phyloP scores from a whole-genome alignment of 1,284 basidiomycete species.

The Termitomyces sp. region DNA sequence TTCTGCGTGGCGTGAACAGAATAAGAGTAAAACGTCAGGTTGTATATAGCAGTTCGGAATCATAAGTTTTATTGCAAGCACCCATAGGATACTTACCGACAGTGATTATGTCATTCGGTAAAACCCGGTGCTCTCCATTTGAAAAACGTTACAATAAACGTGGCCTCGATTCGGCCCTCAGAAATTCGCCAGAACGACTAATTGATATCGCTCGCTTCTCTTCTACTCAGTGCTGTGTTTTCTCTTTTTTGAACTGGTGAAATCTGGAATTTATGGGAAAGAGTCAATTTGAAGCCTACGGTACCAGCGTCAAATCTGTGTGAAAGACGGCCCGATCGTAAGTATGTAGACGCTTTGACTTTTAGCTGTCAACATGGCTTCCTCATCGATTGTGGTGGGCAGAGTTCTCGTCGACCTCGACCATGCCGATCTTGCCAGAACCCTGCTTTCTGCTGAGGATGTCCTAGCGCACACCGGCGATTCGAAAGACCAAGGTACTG shows the following conservation, averaged over 20 bases:
- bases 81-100: too few species aligned
- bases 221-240: neutral
- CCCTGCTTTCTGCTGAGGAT: slow-evolving; percentile 31
- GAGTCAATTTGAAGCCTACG: neutral
- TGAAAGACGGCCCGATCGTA: neutral
- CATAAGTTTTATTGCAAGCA: too few species aligned
- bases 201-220: too few species aligned
- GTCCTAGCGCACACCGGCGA: slow-evolving; percentile 28
- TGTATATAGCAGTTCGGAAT: too few species aligned
- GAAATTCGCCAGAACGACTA: too few species aligned
- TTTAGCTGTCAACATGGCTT: slow-evolving; percentile 7
- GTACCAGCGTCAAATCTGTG: neutral
- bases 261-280: neutral
- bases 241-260: neutral
- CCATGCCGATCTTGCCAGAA: slow-evolving; percentile 27
- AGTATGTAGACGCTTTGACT: neutral
- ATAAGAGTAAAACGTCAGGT: too few species aligned
- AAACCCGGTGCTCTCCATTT: neutral
- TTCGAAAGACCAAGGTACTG: slow-evolving; percentile 26
- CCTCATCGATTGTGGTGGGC: slow-evolving; percentile 9
- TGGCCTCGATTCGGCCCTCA: too few species aligned
- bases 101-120: neutral
- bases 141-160: too few species aligned
- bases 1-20: too few species aligned
- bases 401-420: slow-evolving; percentile 12